phyloP scores from a whole-genome alignment of 331 rosid species.

The Rhamnella rubrinervis region DNA sequence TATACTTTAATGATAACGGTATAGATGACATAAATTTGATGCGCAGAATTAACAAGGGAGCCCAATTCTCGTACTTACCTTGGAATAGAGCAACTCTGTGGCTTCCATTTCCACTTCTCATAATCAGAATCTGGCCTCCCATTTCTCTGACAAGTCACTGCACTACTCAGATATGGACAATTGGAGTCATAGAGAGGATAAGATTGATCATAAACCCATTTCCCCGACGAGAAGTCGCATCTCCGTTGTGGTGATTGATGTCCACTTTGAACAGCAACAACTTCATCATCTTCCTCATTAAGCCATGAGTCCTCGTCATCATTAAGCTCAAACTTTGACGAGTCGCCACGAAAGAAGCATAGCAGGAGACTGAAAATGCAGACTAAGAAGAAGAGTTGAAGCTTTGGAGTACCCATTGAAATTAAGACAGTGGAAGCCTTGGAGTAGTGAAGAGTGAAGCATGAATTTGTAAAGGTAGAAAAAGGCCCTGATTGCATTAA shows the following conservation, averaged over 20 bases:
- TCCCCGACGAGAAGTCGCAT: constrained; percentile 71
- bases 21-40: too few species aligned
- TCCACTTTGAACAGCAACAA: constrained; percentile 53
- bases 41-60: not conserved
- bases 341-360: constrained; percentile 37
- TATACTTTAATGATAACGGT: too few species aligned
- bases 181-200: constrained; percentile 77
- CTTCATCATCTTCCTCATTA: constrained; percentile 43
- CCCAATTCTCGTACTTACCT: constrained; percentile 49
- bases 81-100: constrained; percentile 61
- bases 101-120: constrained; percentile 92
- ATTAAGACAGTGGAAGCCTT: not conserved
- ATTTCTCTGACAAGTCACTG: constrained; percentile 76
- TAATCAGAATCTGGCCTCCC: constrained; percentile 91
- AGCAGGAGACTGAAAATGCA: constrained; percentile 25
- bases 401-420: constrained; percentile 35
- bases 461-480: constrained; percentile 11
- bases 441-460: constrained; percentile 7
- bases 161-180: constrained; percentile 76
- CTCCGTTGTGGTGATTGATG: constrained; percentile 35
- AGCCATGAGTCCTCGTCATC: constrained; percentile 46
- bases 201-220: constrained; percentile 77
- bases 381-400: constrained; percentile 25
- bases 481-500: constrained; percentile 12
- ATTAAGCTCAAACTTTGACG: constrained; percentile 31